A percentile compares a stretch with the other conserved stretches of the same genome.
phyloP scores from a whole-genome alignment of 1,284 basidiomycete species.

The Termitomyces sp. region DNA sequence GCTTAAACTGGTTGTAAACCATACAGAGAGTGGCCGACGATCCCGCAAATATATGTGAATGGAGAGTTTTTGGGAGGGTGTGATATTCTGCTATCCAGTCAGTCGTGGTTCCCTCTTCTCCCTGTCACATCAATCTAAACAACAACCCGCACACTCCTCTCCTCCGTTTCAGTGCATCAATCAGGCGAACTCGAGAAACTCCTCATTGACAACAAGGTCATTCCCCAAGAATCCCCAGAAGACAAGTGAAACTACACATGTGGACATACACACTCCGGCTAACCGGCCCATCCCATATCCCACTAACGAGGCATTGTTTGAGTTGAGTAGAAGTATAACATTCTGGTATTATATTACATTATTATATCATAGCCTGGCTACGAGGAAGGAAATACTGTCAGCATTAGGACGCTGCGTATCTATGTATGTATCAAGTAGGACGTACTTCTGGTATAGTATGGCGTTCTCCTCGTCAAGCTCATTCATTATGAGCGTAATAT shows the following conservation, averaged over 20 bases:
- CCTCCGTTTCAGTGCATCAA: constrained; percentile 76
- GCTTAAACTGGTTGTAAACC: neutral
- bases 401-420: constrained; percentile 2
- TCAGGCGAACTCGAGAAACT: constrained; percentile 89
- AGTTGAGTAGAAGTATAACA: neutral
- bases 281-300: neutral
- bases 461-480: neutral
- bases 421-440: constrained; percentile 2
- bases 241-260: neutral
- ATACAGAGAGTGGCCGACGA: constrained; percentile 91
- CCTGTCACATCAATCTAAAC: neutral
- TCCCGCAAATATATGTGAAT: constrained; percentile 92
- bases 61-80: constrained; percentile 97
- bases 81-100: constrained; percentile 90
- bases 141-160: neutral
- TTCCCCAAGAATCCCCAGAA: constrained; percentile 30
- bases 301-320: neutral
- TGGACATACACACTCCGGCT: neutral
- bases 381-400: neutral
- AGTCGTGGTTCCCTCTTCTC: constrained; percentile 31
- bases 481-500: neutral
- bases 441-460: constrained; percentile 5
- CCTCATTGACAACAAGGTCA: constrained; percentile 68
- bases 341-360: neutral
- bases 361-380: neutral